Base-by-base conservation (phyloP, 2,329 filamentous ascomycete species). In the Trichoderma sp. region DNA sequence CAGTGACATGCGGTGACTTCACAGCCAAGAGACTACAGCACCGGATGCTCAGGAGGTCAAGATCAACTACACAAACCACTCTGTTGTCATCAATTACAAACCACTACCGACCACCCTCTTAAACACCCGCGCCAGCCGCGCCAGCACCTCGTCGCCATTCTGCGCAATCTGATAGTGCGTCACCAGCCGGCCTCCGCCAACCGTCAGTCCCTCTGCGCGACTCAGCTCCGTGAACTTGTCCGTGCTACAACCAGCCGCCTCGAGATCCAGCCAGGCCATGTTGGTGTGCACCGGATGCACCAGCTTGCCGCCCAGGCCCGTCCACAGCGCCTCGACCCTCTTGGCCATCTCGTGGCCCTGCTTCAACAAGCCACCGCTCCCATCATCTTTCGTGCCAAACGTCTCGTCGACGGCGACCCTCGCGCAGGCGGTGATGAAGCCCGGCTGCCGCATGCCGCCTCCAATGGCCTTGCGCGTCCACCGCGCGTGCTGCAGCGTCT, bases 211-310 rank as follows among this genome's bases (percentile, higher is more conserved):
- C 13, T 76, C 79, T 39, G 81, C 80, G 59, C 75, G 74, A 6
- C 80, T 81, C 37, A 83, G 75, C 72, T 79, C 75, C 16, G 76
- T 75, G 63, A 86, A 81, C 49, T 75, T 77, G 66, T 76, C 76
- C 6, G 63, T 70, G 16, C 77, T 76, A 70, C 83, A 82, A 2
- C 87, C 86, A 13, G 87, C 85, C 1, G 85, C 84, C 34, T 88
- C 85, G 18, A 96, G 81, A 77, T 96, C 90, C 69, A 96, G 76
- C 93, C 92, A 97, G 39, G 93, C 88, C 92, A 97, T 96, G 80
- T 97, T 97, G n/a, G 93, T 96, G 76, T 97, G 90, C 1, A 91
- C 90, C 0, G 91, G 90, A 69, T 90, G 84, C 24, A 84, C 79
- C 68, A 93, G 79, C 79, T 86, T 87, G 1, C 93, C 93, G 5